Percentiles rank a stretch among this genome's conserved stretches.
These are phyloP conservation scores for Globisporangium irregulare DNA, from an alignment of 352 stramenopile species.

Conservation along the genomic window DNA sequence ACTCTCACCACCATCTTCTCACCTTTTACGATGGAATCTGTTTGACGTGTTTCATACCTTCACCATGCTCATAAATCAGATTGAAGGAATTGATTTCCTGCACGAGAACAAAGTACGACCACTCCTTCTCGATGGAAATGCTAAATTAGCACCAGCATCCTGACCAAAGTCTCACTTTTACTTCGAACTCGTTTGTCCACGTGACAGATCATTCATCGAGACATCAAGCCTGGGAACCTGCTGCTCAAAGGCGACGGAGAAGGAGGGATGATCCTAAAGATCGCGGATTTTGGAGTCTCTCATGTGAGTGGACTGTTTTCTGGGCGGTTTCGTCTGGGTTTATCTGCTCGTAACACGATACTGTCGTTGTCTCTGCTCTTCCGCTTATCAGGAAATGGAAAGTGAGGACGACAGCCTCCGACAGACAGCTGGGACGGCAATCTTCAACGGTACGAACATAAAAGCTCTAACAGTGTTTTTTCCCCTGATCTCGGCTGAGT, in stretches of 20 bases:
- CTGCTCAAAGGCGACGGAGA: constrained; percentile 58
- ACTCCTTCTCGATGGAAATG: too few relatives aligned
- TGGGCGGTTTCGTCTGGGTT: background rate
- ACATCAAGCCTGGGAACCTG: constrained; percentile 82
- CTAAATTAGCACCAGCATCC: background rate
- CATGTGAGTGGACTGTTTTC: constrained; percentile 34
- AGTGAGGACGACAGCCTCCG: constrained; percentile 68
- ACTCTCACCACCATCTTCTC: background rate
- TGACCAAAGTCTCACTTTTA: background rate
- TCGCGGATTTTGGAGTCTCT: constrained; percentile 81
- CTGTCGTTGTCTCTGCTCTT: background rate
- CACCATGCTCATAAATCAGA: constrained; percentile 27
- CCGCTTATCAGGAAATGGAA: constrained; percentile 52
- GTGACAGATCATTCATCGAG: constrained; percentile 70
- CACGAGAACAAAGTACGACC: constrained; percentile 70
- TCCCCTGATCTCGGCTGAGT: background rate
- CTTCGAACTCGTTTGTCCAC: background rate
- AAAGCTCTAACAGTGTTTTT: background rate
- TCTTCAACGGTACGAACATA: constrained; percentile 58
- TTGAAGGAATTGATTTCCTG: constrained; percentile 80
- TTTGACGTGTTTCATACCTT: background rate
- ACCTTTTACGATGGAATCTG: background rate
- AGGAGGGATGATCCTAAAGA: constrained; percentile 66
- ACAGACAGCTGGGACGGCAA: constrained; percentile 71
- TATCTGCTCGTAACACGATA: background rate